Percentiles rank a stretch among this genome's conserved stretches.
Conservation (phyloP, 176 grass and related monocot species). For the Areca catechu region DNA sequence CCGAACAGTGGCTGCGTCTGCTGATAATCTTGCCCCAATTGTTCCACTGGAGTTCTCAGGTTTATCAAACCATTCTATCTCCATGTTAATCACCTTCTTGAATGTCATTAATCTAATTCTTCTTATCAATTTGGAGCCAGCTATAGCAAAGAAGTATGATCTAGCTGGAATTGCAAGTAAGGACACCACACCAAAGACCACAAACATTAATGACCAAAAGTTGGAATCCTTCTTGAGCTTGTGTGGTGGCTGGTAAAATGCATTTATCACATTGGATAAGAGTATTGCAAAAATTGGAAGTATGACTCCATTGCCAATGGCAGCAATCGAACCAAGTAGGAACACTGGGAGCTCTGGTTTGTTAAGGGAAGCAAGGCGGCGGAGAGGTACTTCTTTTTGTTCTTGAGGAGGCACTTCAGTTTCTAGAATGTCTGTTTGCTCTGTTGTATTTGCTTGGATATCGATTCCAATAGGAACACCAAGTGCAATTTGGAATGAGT, state of each 20-base stretch:
- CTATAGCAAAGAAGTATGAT: conserved; percentile 77
- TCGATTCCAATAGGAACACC: conserved; percentile 54
- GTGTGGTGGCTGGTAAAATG: conserved; percentile 69
- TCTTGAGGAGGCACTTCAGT: conserved; percentile 20
- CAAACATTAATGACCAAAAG: conserved; percentile 90
- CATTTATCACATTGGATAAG: conserved; percentile 71
- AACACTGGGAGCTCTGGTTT: conserved; percentile 71
- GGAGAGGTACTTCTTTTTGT: conserved; percentile 56
- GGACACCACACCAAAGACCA: conserved; percentile 63
- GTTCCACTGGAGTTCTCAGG: conserved; percentile 78
- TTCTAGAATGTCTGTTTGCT: conserved; percentile 4
- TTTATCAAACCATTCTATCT: conserved; percentile 83
- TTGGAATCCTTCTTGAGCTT: conserved; percentile 63
- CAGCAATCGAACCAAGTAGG: conserved; percentile 62
- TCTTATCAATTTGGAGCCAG: conserved; percentile 71
- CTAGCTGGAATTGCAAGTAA: conserved; percentile 58
- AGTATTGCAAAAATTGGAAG: conserved; percentile 69
- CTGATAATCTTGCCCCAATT: conserved; percentile 68
- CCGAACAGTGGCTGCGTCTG: conserved; percentile 71
- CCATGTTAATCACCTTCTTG: conserved; percentile 82
- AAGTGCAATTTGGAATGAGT: conserved; percentile 60
- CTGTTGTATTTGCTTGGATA: conserved; percentile 45
- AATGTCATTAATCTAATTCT: conserved; percentile 95
- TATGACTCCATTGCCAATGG: conserved; percentile 59
- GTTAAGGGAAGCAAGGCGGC: conserved; percentile 78